phyloP scores from a whole-genome alignment of 805 yeast species.

The Barnettozyma siamensis region DNA sequence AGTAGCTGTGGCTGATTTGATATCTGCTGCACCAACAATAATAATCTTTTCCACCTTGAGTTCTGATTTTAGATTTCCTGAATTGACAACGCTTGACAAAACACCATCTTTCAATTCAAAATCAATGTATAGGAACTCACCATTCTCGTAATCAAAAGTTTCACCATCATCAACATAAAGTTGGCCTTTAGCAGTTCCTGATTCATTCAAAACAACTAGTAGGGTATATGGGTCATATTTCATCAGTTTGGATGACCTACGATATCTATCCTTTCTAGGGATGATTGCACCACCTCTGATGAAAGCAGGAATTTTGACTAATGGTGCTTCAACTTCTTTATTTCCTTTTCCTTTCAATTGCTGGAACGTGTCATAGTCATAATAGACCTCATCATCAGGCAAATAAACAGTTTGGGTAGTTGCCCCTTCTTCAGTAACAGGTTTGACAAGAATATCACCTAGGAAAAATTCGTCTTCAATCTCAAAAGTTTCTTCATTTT shows the following conservation, averaged over 20 bases:
- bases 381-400: conserved; percentile 48
- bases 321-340: conserved; percentile 35
- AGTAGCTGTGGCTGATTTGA: conserved; percentile 22
- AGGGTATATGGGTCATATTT: conserved; percentile 74
- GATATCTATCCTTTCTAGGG: conserved; percentile 60
- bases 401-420: conserved; percentile 29
- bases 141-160: conserved; percentile 48
- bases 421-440: conserved; percentile 58
- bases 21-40: conserved; percentile 35
- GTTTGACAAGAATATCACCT: conserved; percentile 78
- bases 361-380: conserved; percentile 41
- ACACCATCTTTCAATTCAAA: conserved; percentile 34
- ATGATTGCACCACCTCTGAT: conserved; percentile 76
- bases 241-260: conserved; percentile 79
- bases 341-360: conserved; percentile 34
- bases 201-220: conserved; percentile 48
- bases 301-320: conserved; percentile 64
- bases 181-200: conserved; percentile 48
- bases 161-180: conserved; percentile 86
- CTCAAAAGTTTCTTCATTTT: conserved; percentile 40
- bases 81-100: conserved; percentile 26
- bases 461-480: conserved; percentile 82
- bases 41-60: conserved; percentile 48
- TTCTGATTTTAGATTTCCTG: conserved; percentile 23
- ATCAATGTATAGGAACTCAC: conserved; percentile 41